phyloP scores from a whole-genome alignment of 345 rosid genomes.

The Rhizophora apiculata region DNA sequence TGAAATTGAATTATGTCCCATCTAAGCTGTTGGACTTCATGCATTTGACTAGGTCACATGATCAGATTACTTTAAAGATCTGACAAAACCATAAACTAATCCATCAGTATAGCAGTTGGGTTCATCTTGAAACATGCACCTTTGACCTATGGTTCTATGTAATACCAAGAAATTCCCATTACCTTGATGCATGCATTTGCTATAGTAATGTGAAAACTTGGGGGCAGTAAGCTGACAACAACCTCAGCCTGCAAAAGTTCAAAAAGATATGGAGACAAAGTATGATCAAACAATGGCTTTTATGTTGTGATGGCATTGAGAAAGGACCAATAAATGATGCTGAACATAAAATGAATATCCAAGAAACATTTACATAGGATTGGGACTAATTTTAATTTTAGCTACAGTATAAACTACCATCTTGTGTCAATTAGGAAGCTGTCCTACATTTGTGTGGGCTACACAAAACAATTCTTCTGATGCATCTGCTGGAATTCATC shows the following conservation, averaged over 20 bases:
- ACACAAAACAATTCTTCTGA: neutral
- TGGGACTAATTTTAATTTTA: neutral
- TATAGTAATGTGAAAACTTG: conserved; percentile 60
- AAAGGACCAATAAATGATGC: neutral
- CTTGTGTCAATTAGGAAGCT: neutral
- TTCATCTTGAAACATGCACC: no score
- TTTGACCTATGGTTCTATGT: no score
- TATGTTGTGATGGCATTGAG: neutral
- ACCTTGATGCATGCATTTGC: conserved; percentile 88
- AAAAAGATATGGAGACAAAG: neutral
- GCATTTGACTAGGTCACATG: neutral
- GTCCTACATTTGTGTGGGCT: neutral
- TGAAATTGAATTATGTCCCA: neutral
- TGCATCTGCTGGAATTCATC: neutral
- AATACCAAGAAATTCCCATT: conserved; percentile 8
- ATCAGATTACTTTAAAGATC: no score
- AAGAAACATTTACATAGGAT: neutral
- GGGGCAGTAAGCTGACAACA: conserved; percentile 79
- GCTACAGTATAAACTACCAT: neutral
- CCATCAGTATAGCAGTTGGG: no score
- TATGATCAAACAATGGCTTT: neutral
- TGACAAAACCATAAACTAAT: no score
- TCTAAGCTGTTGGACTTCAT: neutral
- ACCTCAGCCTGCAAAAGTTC: conserved; percentile 66
- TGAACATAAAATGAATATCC: conserved; percentile 5